Evolutionary conservation across 2,329 filamentous ascomycete species (phyloP).

Genomic region (Coleophoma crateriformis): DNA sequence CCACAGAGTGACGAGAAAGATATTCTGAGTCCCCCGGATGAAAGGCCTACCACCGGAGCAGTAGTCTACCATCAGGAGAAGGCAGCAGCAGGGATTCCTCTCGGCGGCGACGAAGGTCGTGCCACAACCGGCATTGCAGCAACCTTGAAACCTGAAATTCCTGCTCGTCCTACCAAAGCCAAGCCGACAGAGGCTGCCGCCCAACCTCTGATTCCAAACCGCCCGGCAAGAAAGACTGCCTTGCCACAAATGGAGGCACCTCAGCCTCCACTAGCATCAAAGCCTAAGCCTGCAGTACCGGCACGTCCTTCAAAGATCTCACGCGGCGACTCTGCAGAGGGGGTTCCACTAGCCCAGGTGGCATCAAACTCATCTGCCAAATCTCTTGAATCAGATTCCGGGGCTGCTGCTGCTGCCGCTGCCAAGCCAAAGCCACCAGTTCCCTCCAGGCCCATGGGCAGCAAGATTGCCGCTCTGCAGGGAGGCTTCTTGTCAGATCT

Average conservation of each 20-base stretch:
- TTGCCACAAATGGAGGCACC: constrained; percentile 7
- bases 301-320: constrained; percentile 53
- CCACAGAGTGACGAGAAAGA: constrained; percentile 42
- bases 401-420: constrained; percentile 34
- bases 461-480: constrained; percentile 87
- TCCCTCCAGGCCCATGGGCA: constrained; percentile 69
- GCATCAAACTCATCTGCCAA: constrained; percentile 23
- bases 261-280: constrained; percentile 36
- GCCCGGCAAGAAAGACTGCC: constrained; percentile 12
- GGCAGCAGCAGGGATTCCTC: constrained; percentile 12
- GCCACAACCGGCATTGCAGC: constrained; percentile 30
- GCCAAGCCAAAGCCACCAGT: constrained; percentile 76
- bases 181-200: constrained; percentile 19
- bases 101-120: constrained; percentile 15
- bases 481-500: constrained; percentile 90
- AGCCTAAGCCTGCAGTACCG: constrained; percentile 57
- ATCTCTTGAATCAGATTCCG: constrained; percentile 31
- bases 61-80: constrained; percentile 24
- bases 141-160: constrained; percentile 54
- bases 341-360: constrained; percentile 18
- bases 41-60: constrained; percentile 24
- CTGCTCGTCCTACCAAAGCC: constrained; percentile 41
- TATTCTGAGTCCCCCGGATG: constrained; percentile 33
- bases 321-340: constrained; percentile 28
- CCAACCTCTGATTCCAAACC: constrained; percentile 23